phyloP scores from a whole-genome alignment of 2,329 filamentous ascomycete genomes.

The Blastomyces silverae region DNA sequence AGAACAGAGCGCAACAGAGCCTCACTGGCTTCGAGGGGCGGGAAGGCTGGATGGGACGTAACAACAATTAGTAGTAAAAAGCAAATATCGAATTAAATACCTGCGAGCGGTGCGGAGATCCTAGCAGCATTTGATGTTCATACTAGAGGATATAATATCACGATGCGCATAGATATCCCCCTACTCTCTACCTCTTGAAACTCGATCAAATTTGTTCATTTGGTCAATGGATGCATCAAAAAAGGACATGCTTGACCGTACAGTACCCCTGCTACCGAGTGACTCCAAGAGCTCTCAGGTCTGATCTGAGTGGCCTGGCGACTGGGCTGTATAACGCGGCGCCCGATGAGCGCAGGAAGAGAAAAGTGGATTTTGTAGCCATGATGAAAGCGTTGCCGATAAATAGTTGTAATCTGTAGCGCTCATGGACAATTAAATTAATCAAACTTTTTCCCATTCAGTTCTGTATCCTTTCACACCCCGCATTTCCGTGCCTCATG shows the following conservation, averaged over 20 bases:
- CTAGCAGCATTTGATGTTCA: background rate
- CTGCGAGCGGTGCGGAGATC: background rate
- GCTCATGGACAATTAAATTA: background rate
- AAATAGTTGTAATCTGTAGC: background rate
- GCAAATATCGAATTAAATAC: background rate
- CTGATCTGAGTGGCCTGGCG: background rate
- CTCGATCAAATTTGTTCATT: background rate
- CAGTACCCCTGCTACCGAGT: background rate
- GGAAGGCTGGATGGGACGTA: background rate
- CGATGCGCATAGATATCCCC: background rate
- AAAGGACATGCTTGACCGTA: background rate
- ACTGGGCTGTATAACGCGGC: background rate
- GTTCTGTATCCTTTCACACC: background rate
- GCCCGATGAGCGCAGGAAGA: background rate
- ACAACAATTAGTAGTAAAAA: conserved; percentile 1
- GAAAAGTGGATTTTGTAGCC: background rate
- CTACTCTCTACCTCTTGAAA: background rate
- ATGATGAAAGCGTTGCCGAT: background rate
- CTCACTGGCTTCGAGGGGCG: background rate
- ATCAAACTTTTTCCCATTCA: background rate
- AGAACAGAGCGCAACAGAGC: background rate
- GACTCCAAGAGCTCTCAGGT: background rate
- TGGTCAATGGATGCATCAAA: background rate
- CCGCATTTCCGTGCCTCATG: background rate
- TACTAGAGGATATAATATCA: background rate